These are phyloP conservation scores for Saccharomycopsis babjevae DNA, from an alignment of 805 yeast genomes.

Conservation along the genomic window DNA sequence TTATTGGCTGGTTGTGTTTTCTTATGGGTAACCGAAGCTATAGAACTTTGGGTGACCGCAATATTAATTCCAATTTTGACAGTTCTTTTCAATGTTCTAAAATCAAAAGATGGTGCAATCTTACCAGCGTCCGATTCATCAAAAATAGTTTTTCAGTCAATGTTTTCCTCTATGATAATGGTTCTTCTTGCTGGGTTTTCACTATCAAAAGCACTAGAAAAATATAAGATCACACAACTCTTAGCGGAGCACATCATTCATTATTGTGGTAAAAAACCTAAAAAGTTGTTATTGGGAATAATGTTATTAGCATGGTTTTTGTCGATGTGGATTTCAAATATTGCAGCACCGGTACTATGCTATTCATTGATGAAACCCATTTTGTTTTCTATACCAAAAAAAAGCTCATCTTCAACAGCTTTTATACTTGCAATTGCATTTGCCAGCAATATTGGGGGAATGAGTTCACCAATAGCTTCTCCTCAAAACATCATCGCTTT, in stretches of 20 bases:
- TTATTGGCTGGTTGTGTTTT: slow-evolving; percentile 70
- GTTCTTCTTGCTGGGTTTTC: slow-evolving; percentile 88
- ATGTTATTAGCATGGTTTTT: slow-evolving; percentile 81
- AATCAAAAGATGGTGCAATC: slow-evolving; percentile 37
- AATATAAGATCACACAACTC: slow-evolving; percentile 79
- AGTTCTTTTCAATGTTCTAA: slow-evolving; percentile 60
- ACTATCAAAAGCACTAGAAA: slow-evolving; percentile 87
- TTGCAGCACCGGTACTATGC: slow-evolving; percentile 93
- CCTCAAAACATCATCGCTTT: slow-evolving; percentile 93
- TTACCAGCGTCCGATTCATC: slow-evolving; percentile 59
- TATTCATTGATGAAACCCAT: slow-evolving; percentile 87
- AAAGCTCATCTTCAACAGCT: slow-evolving; percentile 70
- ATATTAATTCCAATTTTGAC: slow-evolving; percentile 72
- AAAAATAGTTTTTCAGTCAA: slow-evolving; percentile 65
- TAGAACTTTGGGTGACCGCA: slow-evolving; percentile 87
- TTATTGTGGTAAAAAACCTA: slow-evolving; percentile 79
- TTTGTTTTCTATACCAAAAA: slow-evolving; percentile 70
- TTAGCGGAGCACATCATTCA: slow-evolving; percentile 75
- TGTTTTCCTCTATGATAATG: slow-evolving; percentile 96
- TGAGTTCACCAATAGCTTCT: slow-evolving; percentile 95
- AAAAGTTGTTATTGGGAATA: slow-evolving; percentile 61
- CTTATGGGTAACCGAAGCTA: slow-evolving; percentile 92
- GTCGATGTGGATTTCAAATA: slow-evolving; percentile 94
- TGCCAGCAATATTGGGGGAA: slow-evolving; percentile 91
- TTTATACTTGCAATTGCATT: slow-evolving; percentile 84